These are phyloP conservation scores for Arthrinium phaeospermum DNA, from an alignment of 2,329 filamentous ascomycete genomes.

Conservation along the genomic window DNA sequence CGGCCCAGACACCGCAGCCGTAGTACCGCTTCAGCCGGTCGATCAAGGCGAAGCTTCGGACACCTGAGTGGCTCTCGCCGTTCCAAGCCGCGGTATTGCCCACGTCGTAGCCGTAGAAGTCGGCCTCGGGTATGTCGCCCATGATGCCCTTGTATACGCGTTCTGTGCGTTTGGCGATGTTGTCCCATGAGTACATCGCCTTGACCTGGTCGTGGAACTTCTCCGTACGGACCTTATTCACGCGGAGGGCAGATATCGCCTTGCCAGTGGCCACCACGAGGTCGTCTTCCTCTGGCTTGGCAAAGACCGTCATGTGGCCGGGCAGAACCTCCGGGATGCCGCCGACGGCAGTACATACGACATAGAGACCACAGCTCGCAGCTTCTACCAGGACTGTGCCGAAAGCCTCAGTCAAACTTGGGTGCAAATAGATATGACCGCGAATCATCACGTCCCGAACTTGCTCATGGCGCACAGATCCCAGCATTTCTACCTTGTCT, in stretches of 20 bases:
- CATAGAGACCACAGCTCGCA: conserved; percentile 92
- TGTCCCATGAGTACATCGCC: conserved; percentile 98
- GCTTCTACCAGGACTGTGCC: conserved; percentile 98
- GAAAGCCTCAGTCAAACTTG: conserved; percentile 94
- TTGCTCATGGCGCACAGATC: conserved; percentile 91
- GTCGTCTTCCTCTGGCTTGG: conserved; percentile 95
- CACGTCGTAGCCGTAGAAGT: conserved; percentile 85
- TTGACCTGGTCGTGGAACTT: conserved; percentile 96
- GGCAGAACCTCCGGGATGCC: conserved; percentile 97
- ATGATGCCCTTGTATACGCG: conserved; percentile 94
- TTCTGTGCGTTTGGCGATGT: conserved; percentile 92
- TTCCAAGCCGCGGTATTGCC: conserved; percentile 67
- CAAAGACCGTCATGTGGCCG: conserved; percentile 96
- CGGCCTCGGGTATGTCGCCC: conserved; percentile 81
- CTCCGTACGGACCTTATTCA: conserved; percentile 87
- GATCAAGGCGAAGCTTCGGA: conserved; percentile 89
- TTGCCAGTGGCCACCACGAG: conserved; percentile 86
- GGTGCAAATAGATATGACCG: conserved; percentile 95
- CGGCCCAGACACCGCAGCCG: conserved; percentile 97
- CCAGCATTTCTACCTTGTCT: conserved; percentile 90
- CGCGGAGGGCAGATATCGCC: conserved; percentile 85
- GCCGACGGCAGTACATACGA: conserved; percentile 95
- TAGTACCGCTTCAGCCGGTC: conserved; percentile 96
- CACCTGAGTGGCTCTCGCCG: conserved; percentile 69
- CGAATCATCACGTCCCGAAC: conserved; percentile 97